Base-by-base conservation (phyloP, 2,329 filamentous ascomycete species). In the Talaromyces rugulosus region DNA sequence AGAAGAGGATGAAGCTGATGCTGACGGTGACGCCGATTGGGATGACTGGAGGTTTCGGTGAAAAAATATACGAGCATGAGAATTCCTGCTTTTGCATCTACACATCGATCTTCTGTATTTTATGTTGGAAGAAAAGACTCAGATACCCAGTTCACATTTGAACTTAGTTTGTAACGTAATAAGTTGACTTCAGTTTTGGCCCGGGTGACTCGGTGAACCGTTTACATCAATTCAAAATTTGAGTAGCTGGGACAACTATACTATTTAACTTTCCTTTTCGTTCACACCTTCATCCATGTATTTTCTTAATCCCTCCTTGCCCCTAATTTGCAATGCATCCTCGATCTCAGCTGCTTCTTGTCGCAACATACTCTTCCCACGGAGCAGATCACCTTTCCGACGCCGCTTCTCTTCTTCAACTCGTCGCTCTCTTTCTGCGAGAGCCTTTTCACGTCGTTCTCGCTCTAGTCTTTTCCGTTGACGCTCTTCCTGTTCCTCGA, bases 1-100 rank as follows among this genome's bases (percentile, higher is more conserved):
- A 1, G 78, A 78, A 2, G 78, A 80, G 0, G 80, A 82, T 1
- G 81, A 81, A 0, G 78, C 75, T 60, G 77, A 78, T 51, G 50
- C 50, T 16, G 75, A 75, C 51, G 78, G 74, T 60, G 77, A 78
- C 52, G 50, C 50, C n/a, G 75, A 75, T 51, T 80, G 77, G 74
- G 77, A 81, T 68, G 73, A 77, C 64, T 79, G 77, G 78, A 71
- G 73, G 62, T 77, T 79, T 62, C 73, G 68, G 62, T 73, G 56
- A 33, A 52, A 51, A 33, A 56, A 51, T 27, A n/a, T 53, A 53
- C 44, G 23, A 47, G 23, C 44, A 9, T 44, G 40, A 18, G 16
- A 40, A 27, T 47, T 47, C 18, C 23, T 23, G 42, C 2, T 23
- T 36, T 23, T 47, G 42, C 42, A 47, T 47, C 42, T 47, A 47